Percentiles rank a stretch among this genome's conserved stretches.
These are phyloP conservation scores for Fusarium dimerum DNA, from an alignment of 2,329 filamentous ascomycete species.

Conservation along the genomic window DNA sequence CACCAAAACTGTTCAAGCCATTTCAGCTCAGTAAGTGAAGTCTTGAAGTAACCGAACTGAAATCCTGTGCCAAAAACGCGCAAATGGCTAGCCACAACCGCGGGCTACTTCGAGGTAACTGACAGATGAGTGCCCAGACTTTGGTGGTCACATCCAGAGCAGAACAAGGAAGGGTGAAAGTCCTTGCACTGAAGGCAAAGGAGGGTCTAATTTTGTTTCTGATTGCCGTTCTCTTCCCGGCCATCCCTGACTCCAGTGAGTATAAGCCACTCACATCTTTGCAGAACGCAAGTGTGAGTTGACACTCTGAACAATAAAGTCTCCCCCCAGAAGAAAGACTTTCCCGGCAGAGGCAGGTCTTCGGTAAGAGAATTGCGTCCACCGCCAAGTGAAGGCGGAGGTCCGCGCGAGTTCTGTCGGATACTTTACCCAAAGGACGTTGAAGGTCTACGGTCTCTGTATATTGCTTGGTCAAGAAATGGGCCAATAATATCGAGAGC, in stretches of 20 bases:
- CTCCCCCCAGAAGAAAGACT: neutral
- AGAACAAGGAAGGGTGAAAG: too few species aligned
- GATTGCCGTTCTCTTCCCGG: too few species aligned
- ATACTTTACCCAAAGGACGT: neutral
- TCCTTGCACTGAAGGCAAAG: too few species aligned
- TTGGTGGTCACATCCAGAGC: too few species aligned
- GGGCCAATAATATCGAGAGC: constrained; percentile 30
- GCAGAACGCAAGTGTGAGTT: neutral
- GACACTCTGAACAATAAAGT: neutral
- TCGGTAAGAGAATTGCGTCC: neutral
- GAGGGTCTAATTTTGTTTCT: too few species aligned
- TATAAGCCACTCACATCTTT: neutral
- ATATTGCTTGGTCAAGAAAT: constrained; percentile 19
- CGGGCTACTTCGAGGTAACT: too few species aligned
- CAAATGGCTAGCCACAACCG: too few species aligned
- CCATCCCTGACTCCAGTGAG: neutral
- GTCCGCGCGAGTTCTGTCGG: neutral
- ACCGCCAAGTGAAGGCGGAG: neutral
- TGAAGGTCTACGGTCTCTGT: constrained; percentile 17
- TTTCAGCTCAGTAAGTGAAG: neutral
- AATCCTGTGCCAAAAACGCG: constrained; percentile 29
- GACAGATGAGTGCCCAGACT: too few species aligned
- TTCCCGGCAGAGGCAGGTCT: neutral
- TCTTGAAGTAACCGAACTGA: constrained; percentile 1
- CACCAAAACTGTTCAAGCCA: too few species aligned